These are phyloP conservation scores for Tolypocladium cylindrosporum DNA, from an alignment of 2,329 filamentous ascomycete genomes.

Conservation along the genomic window DNA sequence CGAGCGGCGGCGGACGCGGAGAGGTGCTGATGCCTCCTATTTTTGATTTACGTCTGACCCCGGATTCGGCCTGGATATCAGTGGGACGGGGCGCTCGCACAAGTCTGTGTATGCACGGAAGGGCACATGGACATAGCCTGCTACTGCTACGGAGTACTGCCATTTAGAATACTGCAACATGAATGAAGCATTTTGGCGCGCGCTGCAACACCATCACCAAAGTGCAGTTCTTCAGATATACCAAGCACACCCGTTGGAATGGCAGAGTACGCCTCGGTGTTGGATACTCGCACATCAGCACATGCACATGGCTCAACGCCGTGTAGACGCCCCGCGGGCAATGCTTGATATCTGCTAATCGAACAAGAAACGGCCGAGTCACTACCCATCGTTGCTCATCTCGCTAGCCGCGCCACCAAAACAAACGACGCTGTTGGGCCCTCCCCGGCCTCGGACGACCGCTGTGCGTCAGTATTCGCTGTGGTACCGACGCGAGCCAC, in stretches of 20 bases:
- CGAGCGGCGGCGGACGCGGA: not conserved
- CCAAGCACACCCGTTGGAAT: not conserved
- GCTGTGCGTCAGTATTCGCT: not conserved
- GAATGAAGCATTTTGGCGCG: not conserved
- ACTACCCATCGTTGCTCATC: not conserved
- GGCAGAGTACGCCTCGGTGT: not conserved
- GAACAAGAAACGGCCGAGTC: conserved; percentile 2
- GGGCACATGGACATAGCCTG: not conserved
- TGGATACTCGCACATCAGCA: not conserved
- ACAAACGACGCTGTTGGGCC: too few relatives aligned
- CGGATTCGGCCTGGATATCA: not conserved
- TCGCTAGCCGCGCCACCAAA: not conserved
- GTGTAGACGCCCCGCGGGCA: not conserved
- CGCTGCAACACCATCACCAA: not conserved
- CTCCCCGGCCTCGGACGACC: not conserved
- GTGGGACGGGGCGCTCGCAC: not conserved
- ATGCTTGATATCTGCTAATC: conserved; percentile 5
- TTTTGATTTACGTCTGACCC: not conserved
- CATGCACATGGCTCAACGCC: not conserved
- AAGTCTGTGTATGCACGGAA: not conserved
- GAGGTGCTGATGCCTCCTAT: not conserved
- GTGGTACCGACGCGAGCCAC: conserved; percentile 1
- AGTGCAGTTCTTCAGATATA: not conserved
- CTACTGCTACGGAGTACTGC: not conserved
- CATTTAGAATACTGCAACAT: not conserved